These are phyloP conservation scores for Seiridium cupressi DNA, from an alignment of 2,329 filamentous ascomycete genomes.

Conservation along the genomic window DNA sequence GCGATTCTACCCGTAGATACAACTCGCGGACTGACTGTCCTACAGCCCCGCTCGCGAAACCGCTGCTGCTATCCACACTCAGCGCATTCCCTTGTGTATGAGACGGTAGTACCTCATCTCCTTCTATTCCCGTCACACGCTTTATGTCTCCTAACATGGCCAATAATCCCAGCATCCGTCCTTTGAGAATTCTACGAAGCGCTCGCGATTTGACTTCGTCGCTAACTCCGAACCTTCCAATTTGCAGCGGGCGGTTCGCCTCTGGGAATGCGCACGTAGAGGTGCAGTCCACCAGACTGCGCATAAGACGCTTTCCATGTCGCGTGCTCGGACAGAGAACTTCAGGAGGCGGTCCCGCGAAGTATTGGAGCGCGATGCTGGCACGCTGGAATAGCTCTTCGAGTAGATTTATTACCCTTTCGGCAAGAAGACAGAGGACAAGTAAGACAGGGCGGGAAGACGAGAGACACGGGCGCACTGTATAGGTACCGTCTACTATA, in stretches of 20 bases:
- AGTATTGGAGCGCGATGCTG: neutral
- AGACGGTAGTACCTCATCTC: neutral
- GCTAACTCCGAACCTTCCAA: neutral
- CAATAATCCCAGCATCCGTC: neutral
- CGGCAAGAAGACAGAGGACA: neutral
- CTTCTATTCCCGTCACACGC: neutral
- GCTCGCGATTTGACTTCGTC: neutral
- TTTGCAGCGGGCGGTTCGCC: neutral
- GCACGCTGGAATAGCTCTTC: neutral
- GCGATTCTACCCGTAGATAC: neutral
- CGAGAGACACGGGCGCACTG: neutral
- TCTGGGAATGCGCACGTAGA: neutral
- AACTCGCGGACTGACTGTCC: neutral
- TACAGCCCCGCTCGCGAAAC: neutral
- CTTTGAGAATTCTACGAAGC: neutral
- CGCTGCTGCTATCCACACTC: neutral
- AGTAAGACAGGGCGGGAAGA: neutral
- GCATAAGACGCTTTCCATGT: neutral
- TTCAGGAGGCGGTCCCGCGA: neutral
- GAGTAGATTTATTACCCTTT: neutral
- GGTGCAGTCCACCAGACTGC: neutral
- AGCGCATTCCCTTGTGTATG: neutral
- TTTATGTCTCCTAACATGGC: neutral
- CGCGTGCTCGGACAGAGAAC: neutral
- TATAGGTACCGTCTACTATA: neutral